Conservation (phyloP, 805 yeast species). For the Saturnispora quitensis region DNA sequence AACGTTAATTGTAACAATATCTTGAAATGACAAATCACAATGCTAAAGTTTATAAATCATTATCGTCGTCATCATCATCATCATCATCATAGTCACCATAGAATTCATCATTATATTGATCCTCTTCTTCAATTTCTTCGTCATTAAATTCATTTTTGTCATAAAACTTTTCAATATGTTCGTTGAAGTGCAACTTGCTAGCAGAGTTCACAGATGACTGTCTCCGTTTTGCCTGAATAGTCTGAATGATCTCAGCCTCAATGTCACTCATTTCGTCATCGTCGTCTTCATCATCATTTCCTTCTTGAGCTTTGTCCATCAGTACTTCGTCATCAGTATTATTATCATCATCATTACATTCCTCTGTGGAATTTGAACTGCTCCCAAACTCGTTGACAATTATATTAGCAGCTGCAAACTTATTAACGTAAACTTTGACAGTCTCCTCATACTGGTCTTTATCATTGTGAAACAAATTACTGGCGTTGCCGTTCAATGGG, state of each 20-base stretch:
- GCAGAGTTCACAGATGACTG: conserved; percentile 4
- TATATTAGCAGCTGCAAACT: conserved; percentile 46
- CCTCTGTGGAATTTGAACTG: background rate
- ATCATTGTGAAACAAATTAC: conserved; percentile 64
- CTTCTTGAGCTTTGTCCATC: background rate
- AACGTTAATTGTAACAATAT: background rate
- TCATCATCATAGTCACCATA: background rate
- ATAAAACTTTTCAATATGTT: background rate
- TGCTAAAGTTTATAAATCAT: background rate
- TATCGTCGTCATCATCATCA: background rate
- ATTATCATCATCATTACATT: background rate
- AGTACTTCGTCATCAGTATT: background rate
- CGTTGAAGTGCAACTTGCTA: background rate
- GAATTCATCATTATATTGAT: background rate
- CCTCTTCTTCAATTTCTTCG: background rate
- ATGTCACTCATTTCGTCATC: conserved; percentile 5
- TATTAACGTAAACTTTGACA: conserved; percentile 64
- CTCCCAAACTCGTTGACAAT: conserved; percentile 19
- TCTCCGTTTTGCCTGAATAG: conserved; percentile 5
- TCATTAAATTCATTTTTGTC: background rate
- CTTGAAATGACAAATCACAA: background rate
- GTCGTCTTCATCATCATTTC: background rate
- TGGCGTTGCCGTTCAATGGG: conserved; percentile 88
- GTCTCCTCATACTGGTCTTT: conserved; percentile 54
- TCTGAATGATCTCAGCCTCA: conserved; percentile 2